Conservation (phyloP, 352 stramenopile species). For the Salisapilia sapeloensis region DNA sequence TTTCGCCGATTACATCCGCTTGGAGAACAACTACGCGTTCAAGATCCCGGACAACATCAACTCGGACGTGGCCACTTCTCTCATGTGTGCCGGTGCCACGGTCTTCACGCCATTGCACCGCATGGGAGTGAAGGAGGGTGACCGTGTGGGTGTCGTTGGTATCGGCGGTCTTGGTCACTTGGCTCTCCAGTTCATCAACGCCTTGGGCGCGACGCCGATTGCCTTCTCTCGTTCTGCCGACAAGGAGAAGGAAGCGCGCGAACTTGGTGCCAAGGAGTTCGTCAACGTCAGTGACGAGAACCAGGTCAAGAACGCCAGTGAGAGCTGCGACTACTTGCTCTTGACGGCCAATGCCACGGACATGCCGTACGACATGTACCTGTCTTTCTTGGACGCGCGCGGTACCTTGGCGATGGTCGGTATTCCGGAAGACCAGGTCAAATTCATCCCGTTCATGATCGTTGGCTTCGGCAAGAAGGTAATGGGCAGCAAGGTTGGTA, state of each 20-base stretch:
- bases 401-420: slow-evolving; percentile 53
- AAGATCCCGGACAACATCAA: slow-evolving; percentile 51
- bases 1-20: slow-evolving; percentile 54
- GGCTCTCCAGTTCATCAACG: slow-evolving; percentile 67
- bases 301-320: slow-evolving; percentile 6
- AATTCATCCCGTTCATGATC: slow-evolving; percentile 21
- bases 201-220: slow-evolving; percentile 30
- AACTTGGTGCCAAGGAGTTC: slow-evolving; percentile 49
- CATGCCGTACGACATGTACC: slow-evolving; percentile 23
- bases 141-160: slow-evolving; percentile 56
- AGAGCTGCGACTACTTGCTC: slow-evolving; percentile 49
- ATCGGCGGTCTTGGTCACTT: slow-evolving; percentile 79
- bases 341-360: slow-evolving; percentile 44
- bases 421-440: slow-evolving; percentile 26
- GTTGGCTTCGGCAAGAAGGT: slow-evolving; percentile 21
- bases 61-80: slow-evolving; percentile 26
- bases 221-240: slow-evolving; percentile 39
- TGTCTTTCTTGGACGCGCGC: slow-evolving; percentile 25
- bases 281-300: slow-evolving; percentile 28
- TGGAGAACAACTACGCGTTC: slow-evolving; percentile 43
- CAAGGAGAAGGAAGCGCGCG: slow-evolving; percentile 31
- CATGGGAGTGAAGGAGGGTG: slow-evolving; percentile 17
- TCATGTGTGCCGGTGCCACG: slow-evolving; percentile 79
- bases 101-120: slow-evolving; percentile 55
- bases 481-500: slow-evolving; percentile 39